Percentiles rank a stretch among this genome's conserved stretches.
Conservation (phyloP, 2,329 filamentous ascomycete genomes). For the Didymella pomorum region DNA sequence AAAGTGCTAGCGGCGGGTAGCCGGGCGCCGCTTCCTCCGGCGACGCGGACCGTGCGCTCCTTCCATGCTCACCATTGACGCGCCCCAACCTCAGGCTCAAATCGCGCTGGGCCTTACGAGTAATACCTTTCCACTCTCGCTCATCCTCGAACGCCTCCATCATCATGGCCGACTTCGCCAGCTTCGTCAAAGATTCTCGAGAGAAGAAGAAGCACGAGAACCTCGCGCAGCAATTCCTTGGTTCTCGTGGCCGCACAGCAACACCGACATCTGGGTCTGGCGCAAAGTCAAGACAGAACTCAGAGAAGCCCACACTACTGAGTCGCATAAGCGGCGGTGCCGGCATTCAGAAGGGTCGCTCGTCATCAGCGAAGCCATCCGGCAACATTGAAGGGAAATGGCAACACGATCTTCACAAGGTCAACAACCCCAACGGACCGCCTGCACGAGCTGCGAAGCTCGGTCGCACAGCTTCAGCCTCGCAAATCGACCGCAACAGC, state of each 20-base stretch:
- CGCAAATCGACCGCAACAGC: slow-evolving; percentile 53
- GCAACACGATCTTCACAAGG: slow-evolving; percentile 73
- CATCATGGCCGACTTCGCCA: slow-evolving; percentile 36
- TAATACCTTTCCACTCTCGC: not conserved
- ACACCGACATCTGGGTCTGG: slow-evolving; percentile 58
- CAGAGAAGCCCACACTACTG: slow-evolving; percentile 65
- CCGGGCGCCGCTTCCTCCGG: slow-evolving; percentile 19
- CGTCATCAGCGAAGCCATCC: slow-evolving; percentile 52
- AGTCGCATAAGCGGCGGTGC: slow-evolving; percentile 73
- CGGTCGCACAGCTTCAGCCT: slow-evolving; percentile 51
- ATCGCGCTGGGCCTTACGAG: slow-evolving; percentile 10
- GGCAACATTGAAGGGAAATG: slow-evolving; percentile 72
- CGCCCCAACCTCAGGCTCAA: slow-evolving; percentile 13
- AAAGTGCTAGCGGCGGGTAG: slow-evolving; percentile 13
- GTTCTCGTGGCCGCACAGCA: slow-evolving; percentile 59
- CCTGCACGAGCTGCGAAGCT: slow-evolving; percentile 43
- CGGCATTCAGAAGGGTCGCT: slow-evolving; percentile 72
- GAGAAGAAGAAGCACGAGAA: slow-evolving; percentile 75
- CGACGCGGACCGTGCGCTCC: slow-evolving; percentile 4
- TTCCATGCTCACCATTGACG: slow-evolving; percentile 21
- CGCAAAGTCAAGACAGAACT: slow-evolving; percentile 54
- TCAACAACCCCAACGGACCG: slow-evolving; percentile 51
- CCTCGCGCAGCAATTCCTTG: slow-evolving; percentile 77
- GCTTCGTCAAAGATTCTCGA: slow-evolving; percentile 55
- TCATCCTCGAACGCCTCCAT: not conserved